These are phyloP conservation scores for Scopulariopsis brevicaulis DNA, from an alignment of 2,329 filamentous ascomycete species.

Conservation along the genomic window DNA sequence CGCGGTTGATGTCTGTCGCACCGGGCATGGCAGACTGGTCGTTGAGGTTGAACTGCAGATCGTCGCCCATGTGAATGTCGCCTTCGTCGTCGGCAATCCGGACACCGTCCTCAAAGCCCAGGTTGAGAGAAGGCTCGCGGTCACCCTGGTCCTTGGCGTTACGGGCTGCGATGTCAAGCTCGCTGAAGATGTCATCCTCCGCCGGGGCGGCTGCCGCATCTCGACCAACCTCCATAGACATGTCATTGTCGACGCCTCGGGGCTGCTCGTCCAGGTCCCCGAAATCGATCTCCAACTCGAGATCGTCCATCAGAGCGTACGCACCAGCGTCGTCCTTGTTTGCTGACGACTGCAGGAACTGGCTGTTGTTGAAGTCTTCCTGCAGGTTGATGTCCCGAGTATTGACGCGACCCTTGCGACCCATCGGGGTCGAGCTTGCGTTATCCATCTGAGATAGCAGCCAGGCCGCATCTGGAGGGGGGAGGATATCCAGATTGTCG, in stretches of 20 bases:
- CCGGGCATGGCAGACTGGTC: constrained; percentile 46
- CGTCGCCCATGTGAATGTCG: constrained; percentile 49
- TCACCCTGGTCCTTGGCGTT: constrained; percentile 42
- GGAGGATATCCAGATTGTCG: constrained; percentile 64
- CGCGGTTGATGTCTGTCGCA: constrained; percentile 37
- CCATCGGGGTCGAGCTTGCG: constrained; percentile 33
- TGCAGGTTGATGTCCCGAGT: constrained; percentile 58
- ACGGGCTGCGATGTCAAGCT: constrained; percentile 45
- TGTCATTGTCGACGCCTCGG: constrained; percentile 25
- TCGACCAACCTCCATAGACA: constrained; percentile 81
- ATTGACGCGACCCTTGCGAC: constrained; percentile 44
- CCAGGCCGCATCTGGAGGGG: constrained; percentile 80
- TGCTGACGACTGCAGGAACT: constrained; percentile 63
- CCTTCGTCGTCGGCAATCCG: constrained; percentile 53
- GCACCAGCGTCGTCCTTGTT: constrained; percentile 45
- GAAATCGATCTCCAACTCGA: constrained; percentile 63
- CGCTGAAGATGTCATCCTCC: constrained; percentile 57
- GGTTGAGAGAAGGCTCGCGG: constrained; percentile 40
- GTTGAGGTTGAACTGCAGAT: constrained; percentile 53
- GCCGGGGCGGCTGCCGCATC: constrained; percentile 60
- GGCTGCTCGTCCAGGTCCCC: constrained; percentile 60
- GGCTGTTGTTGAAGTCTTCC: constrained; percentile 62
- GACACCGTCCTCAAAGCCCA: constrained; percentile 43
- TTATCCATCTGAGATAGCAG: constrained; percentile 67
- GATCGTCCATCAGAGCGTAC: constrained; percentile 48